These are phyloP conservation scores for Hanseniaspora vineae DNA, from an alignment of 805 yeast genomes.

Conservation along the genomic window DNA sequence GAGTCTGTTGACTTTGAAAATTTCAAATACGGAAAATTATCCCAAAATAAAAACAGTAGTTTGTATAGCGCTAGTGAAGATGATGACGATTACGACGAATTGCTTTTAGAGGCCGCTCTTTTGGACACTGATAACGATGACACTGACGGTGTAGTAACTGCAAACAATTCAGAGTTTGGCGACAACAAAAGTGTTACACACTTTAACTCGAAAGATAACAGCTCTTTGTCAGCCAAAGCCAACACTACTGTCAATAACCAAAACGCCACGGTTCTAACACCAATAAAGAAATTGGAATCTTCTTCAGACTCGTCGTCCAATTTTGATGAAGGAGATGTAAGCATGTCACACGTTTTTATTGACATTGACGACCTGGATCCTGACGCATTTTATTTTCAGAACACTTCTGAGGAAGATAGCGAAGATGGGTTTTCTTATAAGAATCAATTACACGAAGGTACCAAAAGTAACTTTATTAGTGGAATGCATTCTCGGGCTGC, in stretches of 20 bases:
- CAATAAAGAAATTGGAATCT: conserved; percentile 3
- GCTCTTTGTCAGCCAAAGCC: too few relatives aligned
- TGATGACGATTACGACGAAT: conserved; percentile 19
- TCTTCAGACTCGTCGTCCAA: conserved; percentile 6
- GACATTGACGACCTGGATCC: conserved; percentile 28
- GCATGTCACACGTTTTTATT: conserved; percentile 28
- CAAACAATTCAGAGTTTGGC: conserved; percentile 11
- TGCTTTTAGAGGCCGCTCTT: conserved; percentile 21
- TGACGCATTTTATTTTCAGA: conserved; percentile 23
- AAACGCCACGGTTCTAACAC: not conserved
- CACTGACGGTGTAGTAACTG: conserved; percentile 10
- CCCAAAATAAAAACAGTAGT: not conserved
- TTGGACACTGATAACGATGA: conserved; percentile 24
- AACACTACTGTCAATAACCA: too few relatives aligned
- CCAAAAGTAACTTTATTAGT: too few relatives aligned
- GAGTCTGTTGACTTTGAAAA: not conserved
- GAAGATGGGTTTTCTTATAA: conserved; percentile 1
- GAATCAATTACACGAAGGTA: too few relatives aligned
- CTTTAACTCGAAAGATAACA: too few relatives aligned
- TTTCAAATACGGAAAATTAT: not conserved
- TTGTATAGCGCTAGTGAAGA: not conserved
- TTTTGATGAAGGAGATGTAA: conserved; percentile 23
- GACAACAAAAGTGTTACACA: conserved; percentile 6
- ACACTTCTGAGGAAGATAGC: conserved; percentile 14
- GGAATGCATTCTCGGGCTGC: too few relatives aligned